These are phyloP conservation scores for Magnusiomyces sp. DNA, from an alignment of 1,139 yeast species.

Conservation along the genomic window DNA sequence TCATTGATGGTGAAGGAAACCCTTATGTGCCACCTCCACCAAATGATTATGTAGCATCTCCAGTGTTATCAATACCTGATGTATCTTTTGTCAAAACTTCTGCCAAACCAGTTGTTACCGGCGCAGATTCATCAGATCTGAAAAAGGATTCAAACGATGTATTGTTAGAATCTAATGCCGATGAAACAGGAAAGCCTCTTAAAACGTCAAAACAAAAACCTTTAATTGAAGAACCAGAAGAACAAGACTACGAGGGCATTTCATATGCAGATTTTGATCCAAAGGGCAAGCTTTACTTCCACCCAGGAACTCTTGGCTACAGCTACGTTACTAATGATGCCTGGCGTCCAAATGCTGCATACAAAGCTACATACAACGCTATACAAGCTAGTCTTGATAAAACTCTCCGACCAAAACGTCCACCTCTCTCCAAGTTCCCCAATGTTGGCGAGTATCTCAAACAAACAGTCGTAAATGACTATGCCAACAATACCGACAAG, in stretches of 20 bases:
- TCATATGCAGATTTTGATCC: background rate
- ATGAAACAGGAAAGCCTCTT: background rate
- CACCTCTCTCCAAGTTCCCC: background rate
- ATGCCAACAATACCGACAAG: constrained; percentile 20
- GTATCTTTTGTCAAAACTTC: background rate
- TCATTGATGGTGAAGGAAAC: no score
- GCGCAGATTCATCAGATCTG: no score
- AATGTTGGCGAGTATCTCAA: constrained; percentile 15
- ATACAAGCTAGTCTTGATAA: background rate
- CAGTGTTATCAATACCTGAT: no score
- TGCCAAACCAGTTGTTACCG: background rate
- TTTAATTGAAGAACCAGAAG: background rate
- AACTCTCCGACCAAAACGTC: background rate
- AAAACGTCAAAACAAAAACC: background rate
- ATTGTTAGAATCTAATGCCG: no score
- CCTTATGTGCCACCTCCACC: no score
- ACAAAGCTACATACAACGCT: background rate
- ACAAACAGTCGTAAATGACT: constrained; percentile 22
- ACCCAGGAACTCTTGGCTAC: background rate
- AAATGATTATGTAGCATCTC: no score
- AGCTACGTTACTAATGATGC: constrained; percentile 8
- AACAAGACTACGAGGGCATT: background rate
- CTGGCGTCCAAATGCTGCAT: constrained; percentile 14
- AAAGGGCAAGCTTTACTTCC: background rate
- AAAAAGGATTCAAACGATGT: no score